Percentiles rank a stretch among this genome's conserved stretches.
phyloP scores from a whole-genome alignment of 495 filamentous ascomycete genomes.

The Aspergillus avenaceus region DNA sequence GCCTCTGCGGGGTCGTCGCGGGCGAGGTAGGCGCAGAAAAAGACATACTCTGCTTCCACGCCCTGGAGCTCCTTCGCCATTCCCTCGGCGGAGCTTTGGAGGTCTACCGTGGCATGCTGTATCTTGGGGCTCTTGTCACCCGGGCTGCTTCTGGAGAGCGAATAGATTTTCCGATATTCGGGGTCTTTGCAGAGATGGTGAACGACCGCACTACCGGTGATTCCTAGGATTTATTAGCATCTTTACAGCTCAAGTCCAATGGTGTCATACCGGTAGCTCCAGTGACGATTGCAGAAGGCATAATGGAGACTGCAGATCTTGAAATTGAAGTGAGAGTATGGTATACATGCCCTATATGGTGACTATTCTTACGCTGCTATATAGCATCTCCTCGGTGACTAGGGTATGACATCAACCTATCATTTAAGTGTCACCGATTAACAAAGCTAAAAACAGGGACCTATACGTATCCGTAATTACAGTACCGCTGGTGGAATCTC shows the following conservation, averaged over 20 bases:
- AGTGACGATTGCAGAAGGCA: constrained; percentile 37
- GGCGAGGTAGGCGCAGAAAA: constrained; percentile 46
- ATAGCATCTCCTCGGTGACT: no score
- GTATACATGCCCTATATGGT: no score
- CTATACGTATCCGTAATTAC: no score
- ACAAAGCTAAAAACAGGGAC: no score
- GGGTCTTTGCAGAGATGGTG: constrained; percentile 34
- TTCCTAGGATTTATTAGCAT: constrained; percentile 23
- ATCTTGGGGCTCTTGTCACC: constrained; percentile 33
- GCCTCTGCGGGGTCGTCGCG: constrained; percentile 41
- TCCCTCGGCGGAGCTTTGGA: constrained; percentile 31
- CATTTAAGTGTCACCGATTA: no score
- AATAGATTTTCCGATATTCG: constrained; percentile 40
- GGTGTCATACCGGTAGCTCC: constrained; percentile 39
- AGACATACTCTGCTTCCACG: constrained; percentile 43
- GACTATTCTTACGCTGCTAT: no score
- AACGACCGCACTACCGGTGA: constrained; percentile 45
- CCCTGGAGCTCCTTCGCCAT: constrained; percentile 39
- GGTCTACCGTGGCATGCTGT: constrained; percentile 43
- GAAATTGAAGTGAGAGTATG: no score
- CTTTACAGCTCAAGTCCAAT: no score
- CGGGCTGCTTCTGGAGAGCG: constrained; percentile 41
- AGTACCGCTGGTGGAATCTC: no score
- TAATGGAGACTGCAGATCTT: no score
- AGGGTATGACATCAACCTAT: no score